Base-by-base conservation (phyloP, 1,284 basidiomycete species). In the Puccinia coronata region DNA sequence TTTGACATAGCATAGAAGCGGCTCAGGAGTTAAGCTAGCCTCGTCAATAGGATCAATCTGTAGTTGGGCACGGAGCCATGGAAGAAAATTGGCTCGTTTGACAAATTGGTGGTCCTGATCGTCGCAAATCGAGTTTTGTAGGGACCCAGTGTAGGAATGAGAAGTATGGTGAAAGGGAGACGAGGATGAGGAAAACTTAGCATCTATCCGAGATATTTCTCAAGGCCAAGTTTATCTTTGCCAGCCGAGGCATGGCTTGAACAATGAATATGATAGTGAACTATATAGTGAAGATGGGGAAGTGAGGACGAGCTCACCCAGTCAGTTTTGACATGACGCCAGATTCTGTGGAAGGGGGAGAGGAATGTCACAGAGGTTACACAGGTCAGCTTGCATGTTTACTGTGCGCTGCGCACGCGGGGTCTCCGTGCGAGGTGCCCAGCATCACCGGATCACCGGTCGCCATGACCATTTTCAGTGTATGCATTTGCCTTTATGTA, bases 301-400 rank as follows among this genome's bases (percentile, higher is more conserved):
- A 28, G 55, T 11, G n/a, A 36, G 23, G 25, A 49, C 23, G 59
- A 14, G 41, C 70, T 73, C 59, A 80, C 79, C 70, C 79, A 73
- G 36, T 72, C 79, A n/a, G 79, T 61, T 49, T 73, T 80, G 43
- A 80, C 70, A 65, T 80, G 79, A 25, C 70, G 69, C 79, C 79
- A 80, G 57, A 80, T 73, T 28, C 79, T 80, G 67, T 36, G 25
- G 28, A 23, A 41, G 20, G 51, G 12, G 53, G 31, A 53, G 39
- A 53, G 16, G 25, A 55, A 71, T 79, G 55, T 65, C 74, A 76
- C 43, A 59, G 74, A 12, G 61, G 59, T 57, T 65, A 39, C 51
- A 43, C 53, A 47, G 36, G 72, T 57, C 72, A 74, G 41, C 36
- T 43, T 67, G 23, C 23, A 28, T 41, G 63, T 23, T 41, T 34